Evolutionary conservation across 139 green algal species (phyloP), one percentile per base, ranked within the genome.

Genomic region (Chara braunii): DNA sequence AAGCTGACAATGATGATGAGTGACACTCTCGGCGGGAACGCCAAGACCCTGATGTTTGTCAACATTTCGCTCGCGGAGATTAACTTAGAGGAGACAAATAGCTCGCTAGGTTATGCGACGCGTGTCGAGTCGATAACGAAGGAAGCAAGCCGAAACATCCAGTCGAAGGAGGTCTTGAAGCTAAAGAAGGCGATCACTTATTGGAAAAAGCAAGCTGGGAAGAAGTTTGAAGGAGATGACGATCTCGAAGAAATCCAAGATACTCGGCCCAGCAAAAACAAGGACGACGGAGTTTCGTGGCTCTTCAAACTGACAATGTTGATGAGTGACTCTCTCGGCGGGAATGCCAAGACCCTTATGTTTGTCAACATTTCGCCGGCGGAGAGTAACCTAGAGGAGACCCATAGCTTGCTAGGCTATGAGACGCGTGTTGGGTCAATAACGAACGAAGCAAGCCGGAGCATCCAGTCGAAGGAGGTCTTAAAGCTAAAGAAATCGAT

Each of bases 1-100:
- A 97, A 99, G 84, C 87, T 99, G 7, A 97, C 93, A 45, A 96
- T 97, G 89, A 83, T 99, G 52, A 94, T 99, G 89, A 84, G 52
- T 55, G 93, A 94, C 75, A 90, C 78, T 28, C 74, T 94, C 14
- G 87, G 68, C 29, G 78, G 78, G 11, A 84, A 84, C 57, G 68
- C 75, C 34, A 84, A 84, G 51, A 83, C 77, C 52, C 77, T 83
- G 33, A 83, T 83, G 77, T 83, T 83, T 28, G 85, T 91, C 24
- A 89, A 89, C 62, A 70, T 77, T 5, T 94, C 87, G 1, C 91
- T 90, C 14, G 85, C 88, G 2, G 87, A 95, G 63, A 53, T 35
- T 64, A 96, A 97, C 85, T 28, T 83, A 2, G 77, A 83, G 24
- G 77, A 83, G 55, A 78, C 70, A 32, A 65, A 83, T 35, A 83